Evolutionary conservation across 345 rosid genomes (phyloP), one percentile per base, ranked within the genome.

Genomic region (Syzygium aqueum): DNA sequence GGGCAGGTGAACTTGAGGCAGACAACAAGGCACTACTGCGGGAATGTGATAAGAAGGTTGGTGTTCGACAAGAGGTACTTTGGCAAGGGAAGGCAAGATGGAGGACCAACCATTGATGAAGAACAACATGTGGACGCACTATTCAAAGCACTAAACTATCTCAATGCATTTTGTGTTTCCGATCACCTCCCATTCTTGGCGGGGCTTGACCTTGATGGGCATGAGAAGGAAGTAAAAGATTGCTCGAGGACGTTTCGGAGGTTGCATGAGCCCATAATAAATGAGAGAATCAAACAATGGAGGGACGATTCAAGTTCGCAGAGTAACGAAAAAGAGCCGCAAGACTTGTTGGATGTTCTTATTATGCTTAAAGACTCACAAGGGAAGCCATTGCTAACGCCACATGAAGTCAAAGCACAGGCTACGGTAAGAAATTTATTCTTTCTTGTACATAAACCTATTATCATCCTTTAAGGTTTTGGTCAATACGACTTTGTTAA

Each of bases 21-120:
- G 19, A 53, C 86, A 2, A 13, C 51, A 17, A n/a, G 82, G 49
- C 89, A 84, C 52, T 90, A 88, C 49, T 65, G 61, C 25, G 88
- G 83, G 12, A 88, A 86, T 28, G 85, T 88, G 86, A 85, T 87
- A 37, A 87, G 89, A 86, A 89, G 87, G 67, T 43, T 91, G 87
- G 53, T 88, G 89, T 90, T 91, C 84, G 50, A 88, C 33, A 83
- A 37, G 63, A 88, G 93, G 28, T 84, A 87, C 61, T 91, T 90
- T 80, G 88, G 84, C 23, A 80, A 86, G 50, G 63, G 9, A 14
- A 78, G 51, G 3, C 7, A 83, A 22, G 87, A 90, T 21, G 91
- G 91, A 15, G 89, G 91, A 40, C 90, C 90, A 2, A 91, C 90
- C 7, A 52, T 67, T 4, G 82, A 61, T 85, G 92, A 91, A 37